phyloP scores from a whole-genome alignment of 306 rosid genomes.

The Lathyrus oleraceus region DNA sequence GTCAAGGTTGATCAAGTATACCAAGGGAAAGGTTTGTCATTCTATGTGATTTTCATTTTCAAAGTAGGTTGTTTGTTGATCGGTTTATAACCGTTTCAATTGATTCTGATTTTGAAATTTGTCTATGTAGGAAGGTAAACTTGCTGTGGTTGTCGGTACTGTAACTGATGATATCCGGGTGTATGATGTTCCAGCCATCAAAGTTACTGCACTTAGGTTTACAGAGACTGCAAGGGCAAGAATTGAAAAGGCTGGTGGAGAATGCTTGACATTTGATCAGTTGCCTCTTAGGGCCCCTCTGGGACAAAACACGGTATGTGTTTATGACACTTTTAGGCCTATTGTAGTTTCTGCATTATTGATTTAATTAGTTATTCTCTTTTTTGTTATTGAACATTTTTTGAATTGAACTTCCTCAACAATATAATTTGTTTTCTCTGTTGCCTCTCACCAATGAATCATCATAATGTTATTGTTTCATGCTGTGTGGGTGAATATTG shows the following conservation, averaged over 20 bases:
- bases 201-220: constrained; percentile 78
- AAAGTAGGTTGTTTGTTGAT: neutral
- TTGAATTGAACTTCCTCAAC: neutral
- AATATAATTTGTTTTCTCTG: neutral
- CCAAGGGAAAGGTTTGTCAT: constrained; percentile 67
- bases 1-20: constrained; percentile 65
- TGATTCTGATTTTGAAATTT: constrained; percentile 15
- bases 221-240: constrained; percentile 87
- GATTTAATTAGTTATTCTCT: neutral
- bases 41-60: neutral
- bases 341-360: neutral
- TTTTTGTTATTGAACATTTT: too few species aligned
- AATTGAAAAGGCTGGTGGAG: constrained; percentile 81
- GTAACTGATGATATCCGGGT: constrained; percentile 68
- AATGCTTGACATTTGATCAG: constrained; percentile 82
- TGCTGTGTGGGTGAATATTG: neutral
- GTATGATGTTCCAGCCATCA: constrained; percentile 70
- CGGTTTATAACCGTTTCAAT: neutral
- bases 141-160: constrained; percentile 74
- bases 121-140: constrained; percentile 52
- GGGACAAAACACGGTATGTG: constrained; percentile 80
- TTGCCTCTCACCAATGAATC: neutral
- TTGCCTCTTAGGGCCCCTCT: constrained; percentile 79
- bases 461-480: neutral
- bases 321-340: neutral